Evolutionary conservation across 1,139 yeast species (phyloP), one percentile per base, ranked within the genome.

Genomic region (Magnusiomyces fungicola): DNA sequence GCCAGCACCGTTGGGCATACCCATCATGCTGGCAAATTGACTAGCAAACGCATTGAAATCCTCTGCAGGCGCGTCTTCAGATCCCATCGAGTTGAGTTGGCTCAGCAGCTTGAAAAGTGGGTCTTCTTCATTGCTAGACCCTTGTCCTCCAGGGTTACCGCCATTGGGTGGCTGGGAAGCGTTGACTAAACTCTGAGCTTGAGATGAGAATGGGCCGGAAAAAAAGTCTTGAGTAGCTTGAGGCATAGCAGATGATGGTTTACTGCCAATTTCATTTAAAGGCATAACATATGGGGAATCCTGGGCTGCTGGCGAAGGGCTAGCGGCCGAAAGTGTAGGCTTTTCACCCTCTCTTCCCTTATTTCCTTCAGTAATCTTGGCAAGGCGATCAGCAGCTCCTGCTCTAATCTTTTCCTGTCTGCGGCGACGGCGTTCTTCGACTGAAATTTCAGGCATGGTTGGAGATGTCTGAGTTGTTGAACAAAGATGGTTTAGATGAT

Each of bases 391-490:
- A 3, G 64, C 59, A 2, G 69, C 71, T 9, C 62, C 62, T 19
- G 63, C 65, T 23, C 56, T 55, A 44, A 69, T 65, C 24, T 60
- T 58, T 9, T 68, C 69, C 58, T 65, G 67, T 16, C 73, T 65
- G 27, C 69, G 56, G 50, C 67, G 72, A 40, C 72, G 57, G 36
- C 68, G 63, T 34, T 58, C 59, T 33, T 58, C 55, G 5, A 62
- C 62, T 46, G 53, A 40, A 14, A 40, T 25, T 19, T 40, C 41
- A 4, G 41, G 16, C 41, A 38, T 38, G 21, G 6, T 38, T n/a
- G 21, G n/a, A n/a, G n/a, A n/a, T n/a, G n/a, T n/a, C n/a, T n/a
- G n/a, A n/a, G n/a, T n/a, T n/a, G n/a, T n/a, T n/a, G n/a, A n/a
- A n/a, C n/a, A n/a, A n/a, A n/a, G n/a, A n/a, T n/a, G n/a, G n/a